Evolutionary conservation across 768 basidiomycete genomes (phyloP).

Genomic region (Auriscalpium vulgare): DNA sequence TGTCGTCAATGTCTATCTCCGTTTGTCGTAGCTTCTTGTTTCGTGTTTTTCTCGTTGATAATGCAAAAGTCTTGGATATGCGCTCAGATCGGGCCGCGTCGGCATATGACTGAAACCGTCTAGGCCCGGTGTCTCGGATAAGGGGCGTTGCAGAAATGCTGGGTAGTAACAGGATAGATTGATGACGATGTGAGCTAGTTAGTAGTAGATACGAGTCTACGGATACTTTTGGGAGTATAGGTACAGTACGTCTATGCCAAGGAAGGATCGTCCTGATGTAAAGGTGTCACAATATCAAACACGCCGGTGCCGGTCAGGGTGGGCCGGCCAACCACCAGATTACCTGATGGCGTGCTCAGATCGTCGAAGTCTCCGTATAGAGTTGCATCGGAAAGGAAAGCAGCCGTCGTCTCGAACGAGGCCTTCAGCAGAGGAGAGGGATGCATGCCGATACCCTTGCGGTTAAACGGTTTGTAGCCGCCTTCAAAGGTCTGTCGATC

Average conservation of each 20-base stretch:
- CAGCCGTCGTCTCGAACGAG: slow-evolving; percentile 92
- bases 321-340: slow-evolving; percentile 84
- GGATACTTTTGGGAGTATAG: no score
- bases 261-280: slow-evolving; percentile 2
- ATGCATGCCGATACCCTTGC: slow-evolving; percentile 87
- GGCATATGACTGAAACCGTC: no score
- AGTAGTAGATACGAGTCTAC: no score
- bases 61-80: no score
- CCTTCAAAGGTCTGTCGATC: slow-evolving; percentile 86
- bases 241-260: no score
- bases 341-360: slow-evolving; percentile 81
- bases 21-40: neutral
- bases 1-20: slow-evolving; percentile 3
- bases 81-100: no score
- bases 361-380: slow-evolving; percentile 95
- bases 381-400: slow-evolving; percentile 88
- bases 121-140: no score
- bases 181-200: no score
- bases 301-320: slow-evolving; percentile 89
- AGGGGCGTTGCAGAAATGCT: no score
- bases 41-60: neutral
- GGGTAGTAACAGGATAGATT: no score
- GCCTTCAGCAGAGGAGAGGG: slow-evolving; percentile 96
- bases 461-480: slow-evolving; percentile 96
- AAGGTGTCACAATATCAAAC: slow-evolving; percentile 77